These are phyloP conservation scores for Boletus calvinii DNA, from an alignment of 1,284 basidiomycete genomes.

Conservation along the genomic window DNA sequence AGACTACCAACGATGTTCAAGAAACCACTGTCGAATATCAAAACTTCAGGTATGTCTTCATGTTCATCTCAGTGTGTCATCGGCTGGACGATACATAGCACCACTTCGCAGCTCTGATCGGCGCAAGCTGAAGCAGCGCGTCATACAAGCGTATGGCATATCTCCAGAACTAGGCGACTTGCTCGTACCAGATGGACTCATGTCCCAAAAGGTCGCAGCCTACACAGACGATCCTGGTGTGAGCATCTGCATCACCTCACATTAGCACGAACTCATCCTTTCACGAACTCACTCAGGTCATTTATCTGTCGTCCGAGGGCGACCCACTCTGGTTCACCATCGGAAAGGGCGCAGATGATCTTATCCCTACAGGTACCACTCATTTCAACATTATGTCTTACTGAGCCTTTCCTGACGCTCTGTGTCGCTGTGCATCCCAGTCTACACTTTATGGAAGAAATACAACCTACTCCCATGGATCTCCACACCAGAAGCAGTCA, in stretches of 20 bases:
- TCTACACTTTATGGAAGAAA: constrained; percentile 76
- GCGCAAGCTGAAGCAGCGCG: constrained; percentile 62
- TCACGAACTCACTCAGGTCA: constrained; percentile 39
- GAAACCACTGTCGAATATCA: constrained; percentile 62
- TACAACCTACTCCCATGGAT: constrained; percentile 62
- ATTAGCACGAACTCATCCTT: neutral
- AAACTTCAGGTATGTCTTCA: constrained; percentile 53
- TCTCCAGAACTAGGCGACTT: constrained; percentile 55
- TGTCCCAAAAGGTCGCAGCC: constrained; percentile 63
- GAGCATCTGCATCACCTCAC: constrained; percentile 26
- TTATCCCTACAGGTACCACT: constrained; percentile 64
- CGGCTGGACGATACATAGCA: constrained; percentile 37
- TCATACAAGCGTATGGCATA: constrained; percentile 47
- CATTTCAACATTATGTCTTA: neutral
- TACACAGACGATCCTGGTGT: constrained; percentile 65
- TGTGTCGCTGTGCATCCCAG: constrained; percentile 21
- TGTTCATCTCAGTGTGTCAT: neutral
- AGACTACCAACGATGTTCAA: constrained; percentile 65
- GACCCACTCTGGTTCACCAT: constrained; percentile 83
- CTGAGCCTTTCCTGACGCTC: neutral
- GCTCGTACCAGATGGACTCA: constrained; percentile 69
- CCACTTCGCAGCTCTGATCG: constrained; percentile 69
- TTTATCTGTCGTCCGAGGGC: constrained; percentile 65
- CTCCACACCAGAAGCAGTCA: constrained; percentile 62
- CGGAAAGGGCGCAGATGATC: constrained; percentile 62